These are phyloP conservation scores for Salvia rosmarinus DNA, from an alignment of 257 asterid genomes.

Conservation along the genomic window DNA sequence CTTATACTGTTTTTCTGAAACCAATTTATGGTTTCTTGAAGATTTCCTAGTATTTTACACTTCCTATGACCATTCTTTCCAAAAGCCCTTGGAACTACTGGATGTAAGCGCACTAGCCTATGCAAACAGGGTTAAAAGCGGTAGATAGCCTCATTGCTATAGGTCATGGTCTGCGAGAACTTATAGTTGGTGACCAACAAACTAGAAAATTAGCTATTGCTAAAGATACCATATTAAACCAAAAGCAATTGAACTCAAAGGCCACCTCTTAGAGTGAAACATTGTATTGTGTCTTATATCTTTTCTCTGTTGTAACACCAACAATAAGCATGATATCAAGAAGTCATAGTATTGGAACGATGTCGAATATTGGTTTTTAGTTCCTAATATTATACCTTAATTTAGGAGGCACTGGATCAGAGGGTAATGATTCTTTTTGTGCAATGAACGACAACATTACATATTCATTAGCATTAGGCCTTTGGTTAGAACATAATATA, in stretches of 20 bases:
- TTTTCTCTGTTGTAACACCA: conserved; percentile 12
- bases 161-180: too few species aligned
- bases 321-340: conserved; percentile 6
- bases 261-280: background rate
- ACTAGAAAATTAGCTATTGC: background rate
- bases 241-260: background rate
- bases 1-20: conserved; percentile 17
- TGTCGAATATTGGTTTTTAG: conserved; percentile 6
- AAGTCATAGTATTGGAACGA: background rate
- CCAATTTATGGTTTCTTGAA: background rate
- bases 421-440: background rate
- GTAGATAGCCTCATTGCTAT: too few species aligned
- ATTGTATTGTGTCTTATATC: background rate
- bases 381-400: conserved; percentile 4
- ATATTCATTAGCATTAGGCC: conserved; percentile 11
- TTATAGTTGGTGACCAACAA: background rate
- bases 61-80: conserved; percentile 16
- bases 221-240: background rate
- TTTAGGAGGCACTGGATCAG: conserved; percentile 10
- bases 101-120: too few species aligned
- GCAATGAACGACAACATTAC: conserved; percentile 13
- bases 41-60: background rate
- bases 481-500: conserved; percentile 14
- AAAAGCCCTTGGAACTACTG: background rate
- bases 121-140: too few species aligned